Conservation (phyloP, 345 rosid genomes). For the Dipteronia dyeriana region DNA sequence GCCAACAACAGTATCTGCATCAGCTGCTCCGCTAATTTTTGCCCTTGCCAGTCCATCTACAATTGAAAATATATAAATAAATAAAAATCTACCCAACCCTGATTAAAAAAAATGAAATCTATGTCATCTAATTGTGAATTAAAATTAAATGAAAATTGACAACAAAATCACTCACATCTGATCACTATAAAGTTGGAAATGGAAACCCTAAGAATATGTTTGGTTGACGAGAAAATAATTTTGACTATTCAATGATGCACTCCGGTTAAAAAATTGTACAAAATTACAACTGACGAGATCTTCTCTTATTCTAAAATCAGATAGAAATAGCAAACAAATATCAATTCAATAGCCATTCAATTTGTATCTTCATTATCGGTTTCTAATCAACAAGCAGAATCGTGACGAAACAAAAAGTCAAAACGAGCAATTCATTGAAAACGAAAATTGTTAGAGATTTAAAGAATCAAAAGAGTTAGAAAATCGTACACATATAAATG, state of each 20-base stretch:
- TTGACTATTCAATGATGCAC: background rate
- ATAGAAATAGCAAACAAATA: background rate
- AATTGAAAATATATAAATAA: background rate
- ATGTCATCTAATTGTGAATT: background rate
- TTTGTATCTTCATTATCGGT: background rate
- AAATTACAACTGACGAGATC: background rate
- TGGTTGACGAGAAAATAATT: background rate
- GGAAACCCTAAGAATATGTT: background rate
- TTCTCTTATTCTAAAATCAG: background rate
- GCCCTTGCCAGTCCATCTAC: slow-evolving; percentile 99
- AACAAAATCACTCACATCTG: no score
- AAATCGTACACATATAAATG: background rate
- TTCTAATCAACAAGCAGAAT: background rate
- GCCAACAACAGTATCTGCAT: slow-evolving; percentile 83
- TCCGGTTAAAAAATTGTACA: background rate
- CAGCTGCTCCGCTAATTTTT: slow-evolving; percentile 85
- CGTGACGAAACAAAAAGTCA: background rate
- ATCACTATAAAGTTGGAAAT: background rate
- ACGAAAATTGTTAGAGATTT: background rate
- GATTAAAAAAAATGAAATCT: background rate
- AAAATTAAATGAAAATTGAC: background rate
- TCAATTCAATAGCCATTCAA: background rate
- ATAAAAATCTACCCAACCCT: no score
- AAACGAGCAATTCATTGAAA: background rate
- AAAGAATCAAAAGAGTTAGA: background rate